A percentile compares a stretch with the other conserved stretches of the same genome.
Evolutionary conservation across 495 filamentous ascomycete genomes (phyloP).

Genomic region (Trichoderma asperelloides): DNA sequence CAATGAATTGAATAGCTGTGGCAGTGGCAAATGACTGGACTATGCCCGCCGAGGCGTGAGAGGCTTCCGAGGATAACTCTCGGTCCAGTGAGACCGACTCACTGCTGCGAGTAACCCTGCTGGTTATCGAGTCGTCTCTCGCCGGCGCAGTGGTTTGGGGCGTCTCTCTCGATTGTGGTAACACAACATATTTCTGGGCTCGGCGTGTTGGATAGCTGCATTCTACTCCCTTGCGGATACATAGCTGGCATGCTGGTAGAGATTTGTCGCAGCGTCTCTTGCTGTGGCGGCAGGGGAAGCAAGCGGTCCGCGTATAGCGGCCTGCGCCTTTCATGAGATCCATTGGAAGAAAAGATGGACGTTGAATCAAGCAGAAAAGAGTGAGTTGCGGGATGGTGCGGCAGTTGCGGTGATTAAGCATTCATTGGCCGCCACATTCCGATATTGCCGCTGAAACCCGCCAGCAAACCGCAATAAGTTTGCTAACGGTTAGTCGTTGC

Average conservation of each 20-base stretch:
- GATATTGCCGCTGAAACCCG: neutral
- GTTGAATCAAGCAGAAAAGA: neutral
- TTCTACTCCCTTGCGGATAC: slow-evolving; percentile 4
- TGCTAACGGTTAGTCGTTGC: neutral
- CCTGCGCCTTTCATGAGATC: neutral
- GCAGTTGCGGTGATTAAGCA: neutral
- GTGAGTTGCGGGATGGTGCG: neutral
- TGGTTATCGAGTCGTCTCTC: neutral
- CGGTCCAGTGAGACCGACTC: neutral
- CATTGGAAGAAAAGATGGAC: neutral
- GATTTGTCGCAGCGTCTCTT: slow-evolving; percentile 11
- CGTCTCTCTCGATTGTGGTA: neutral
- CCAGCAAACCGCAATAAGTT: neutral
- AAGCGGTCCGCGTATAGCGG: slow-evolving; percentile 5
- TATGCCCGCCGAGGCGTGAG: neutral
- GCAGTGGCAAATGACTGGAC: neutral
- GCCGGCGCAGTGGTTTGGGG: neutral
- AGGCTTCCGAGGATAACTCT: neutral
- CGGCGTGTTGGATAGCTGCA: slow-evolving; percentile 8
- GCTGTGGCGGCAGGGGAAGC: slow-evolving; percentile 11
- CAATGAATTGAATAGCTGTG: neutral
- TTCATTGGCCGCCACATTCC: neutral
- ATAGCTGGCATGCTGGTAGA: slow-evolving; percentile 4
- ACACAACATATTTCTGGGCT: neutral
- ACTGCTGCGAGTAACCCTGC: neutral